These are phyloP conservation scores for Onygena corvina DNA, from an alignment of 2,329 filamentous ascomycete genomes.

Conservation along the genomic window DNA sequence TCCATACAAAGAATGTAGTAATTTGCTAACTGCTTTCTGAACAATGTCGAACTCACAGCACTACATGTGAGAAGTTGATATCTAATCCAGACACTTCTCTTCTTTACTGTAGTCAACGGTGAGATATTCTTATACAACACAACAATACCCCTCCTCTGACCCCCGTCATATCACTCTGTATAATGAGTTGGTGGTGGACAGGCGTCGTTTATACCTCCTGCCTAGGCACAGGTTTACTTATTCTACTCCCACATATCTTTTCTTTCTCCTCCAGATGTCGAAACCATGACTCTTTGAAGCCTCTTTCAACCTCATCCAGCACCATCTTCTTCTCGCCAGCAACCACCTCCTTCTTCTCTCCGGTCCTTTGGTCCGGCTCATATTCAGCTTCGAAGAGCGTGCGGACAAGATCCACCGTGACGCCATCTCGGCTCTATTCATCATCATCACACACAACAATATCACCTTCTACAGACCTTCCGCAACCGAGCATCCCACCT, in stretches of 20 bases:
- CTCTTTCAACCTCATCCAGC: constrained; percentile 9
- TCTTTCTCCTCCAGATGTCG: constrained; percentile 9
- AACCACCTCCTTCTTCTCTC: background rate
- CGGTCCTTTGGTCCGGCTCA: background rate
- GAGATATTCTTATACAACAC: background rate
- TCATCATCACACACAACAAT: constrained; percentile 2
- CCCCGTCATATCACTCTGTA: background rate
- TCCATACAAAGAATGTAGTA: background rate
- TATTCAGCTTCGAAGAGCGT: background rate
- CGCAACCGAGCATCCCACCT: background rate
- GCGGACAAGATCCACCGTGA: background rate
- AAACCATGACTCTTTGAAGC: constrained; percentile 11
- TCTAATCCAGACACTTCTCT: constrained; percentile 48
- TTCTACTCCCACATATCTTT: background rate
- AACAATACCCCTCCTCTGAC: background rate
- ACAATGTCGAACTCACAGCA: constrained; percentile 31
- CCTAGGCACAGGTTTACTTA: background rate
- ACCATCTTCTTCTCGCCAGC: background rate
- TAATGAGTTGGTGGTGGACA: background rate
- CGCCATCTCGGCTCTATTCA: background rate
- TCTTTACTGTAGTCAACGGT: constrained; percentile 55
- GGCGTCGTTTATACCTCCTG: background rate
- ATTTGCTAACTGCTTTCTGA: background rate
- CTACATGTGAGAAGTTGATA: constrained; percentile 55
- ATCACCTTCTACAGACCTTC: background rate